Percentiles rank a stretch among this genome's conserved stretches.
Evolutionary conservation across 768 basidiomycete species (phyloP).

Genomic region (Russula foetens): DNA sequence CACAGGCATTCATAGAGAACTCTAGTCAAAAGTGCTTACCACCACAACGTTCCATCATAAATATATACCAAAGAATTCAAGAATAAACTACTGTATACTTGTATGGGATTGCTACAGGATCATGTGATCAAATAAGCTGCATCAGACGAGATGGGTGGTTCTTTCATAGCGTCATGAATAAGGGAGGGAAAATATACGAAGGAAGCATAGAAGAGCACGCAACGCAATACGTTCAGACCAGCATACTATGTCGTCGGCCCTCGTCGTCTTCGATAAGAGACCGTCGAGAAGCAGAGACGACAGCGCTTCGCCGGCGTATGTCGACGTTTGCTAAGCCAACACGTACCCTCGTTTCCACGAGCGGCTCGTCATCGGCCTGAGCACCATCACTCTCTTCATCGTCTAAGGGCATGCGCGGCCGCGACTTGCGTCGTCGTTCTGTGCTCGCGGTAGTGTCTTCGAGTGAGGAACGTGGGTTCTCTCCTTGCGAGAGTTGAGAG

Average conservation of each 20-base stretch:
- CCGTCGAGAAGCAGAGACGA: slow-evolving; percentile 23
- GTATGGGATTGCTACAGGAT: slow-evolving; percentile 9
- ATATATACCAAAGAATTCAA: slow-evolving; percentile 11
- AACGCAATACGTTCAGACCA: slow-evolving; percentile 31
- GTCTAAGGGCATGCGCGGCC: slow-evolving; percentile 39
- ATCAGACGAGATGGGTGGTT: neutral
- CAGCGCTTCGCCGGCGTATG: slow-evolving; percentile 41
- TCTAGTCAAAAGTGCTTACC: neutral
- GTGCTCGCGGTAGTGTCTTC: slow-evolving; percentile 22
- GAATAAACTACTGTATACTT: slow-evolving; percentile 16
- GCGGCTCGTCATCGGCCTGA: slow-evolving; percentile 62
- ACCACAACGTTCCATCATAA: neutral
- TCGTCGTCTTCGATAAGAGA: slow-evolving; percentile 39
- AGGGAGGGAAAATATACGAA: neutral
- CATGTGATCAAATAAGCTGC: slow-evolving; percentile 6
- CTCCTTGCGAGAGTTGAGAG: slow-evolving; percentile 14
- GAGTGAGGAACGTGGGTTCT: slow-evolving; percentile 19
- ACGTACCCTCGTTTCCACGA: slow-evolving; percentile 17
- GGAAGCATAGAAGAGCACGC: slow-evolving; percentile 5
- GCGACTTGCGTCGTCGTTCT: slow-evolving; percentile 47
- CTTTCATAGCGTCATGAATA: slow-evolving; percentile 2
- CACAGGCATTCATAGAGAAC: neutral
- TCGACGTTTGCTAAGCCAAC: slow-evolving; percentile 48
- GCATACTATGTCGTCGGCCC: slow-evolving; percentile 58
- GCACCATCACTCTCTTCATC: slow-evolving; percentile 57